phyloP scores from a whole-genome alignment of 768 basidiomycete genomes.

The Rhodotorula taiwanensis region DNA sequence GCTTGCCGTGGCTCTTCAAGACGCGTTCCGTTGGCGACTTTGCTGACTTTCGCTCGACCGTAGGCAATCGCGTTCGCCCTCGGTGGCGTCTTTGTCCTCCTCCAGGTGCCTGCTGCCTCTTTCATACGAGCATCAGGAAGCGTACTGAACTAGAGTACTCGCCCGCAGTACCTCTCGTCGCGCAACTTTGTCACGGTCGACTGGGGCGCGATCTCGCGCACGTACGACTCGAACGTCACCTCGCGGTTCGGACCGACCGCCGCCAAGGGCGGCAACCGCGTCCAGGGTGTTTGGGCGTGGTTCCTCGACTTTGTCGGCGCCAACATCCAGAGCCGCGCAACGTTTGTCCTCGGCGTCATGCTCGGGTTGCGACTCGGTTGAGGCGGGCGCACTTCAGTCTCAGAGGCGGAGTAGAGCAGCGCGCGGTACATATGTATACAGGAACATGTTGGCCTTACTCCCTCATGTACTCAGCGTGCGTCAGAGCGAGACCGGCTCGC shows the following conservation, averaged over 20 bases:
- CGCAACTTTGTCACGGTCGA: conserved; percentile 66
- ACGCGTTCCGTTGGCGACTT: not conserved
- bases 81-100: conserved; percentile 82
- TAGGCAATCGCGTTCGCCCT: conserved; percentile 72
- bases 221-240: conserved; percentile 72
- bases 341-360: conserved; percentile 74
- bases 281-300: conserved; percentile 58
- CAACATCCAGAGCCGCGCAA: conserved; percentile 84
- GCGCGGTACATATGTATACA: no score
- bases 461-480: no score
- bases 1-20: not conserved
- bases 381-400: no score
- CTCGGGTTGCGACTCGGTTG: conserved; percentile 66
- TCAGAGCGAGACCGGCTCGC: no score
- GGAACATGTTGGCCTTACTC: no score
- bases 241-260: conserved; percentile 53
- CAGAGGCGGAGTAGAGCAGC: no score
- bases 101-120: conserved; percentile 59
- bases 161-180: conserved; percentile 67
- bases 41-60: not conserved
- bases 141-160: no score
- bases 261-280: conserved; percentile 56
- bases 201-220: conserved; percentile 60
- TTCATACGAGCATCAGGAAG: no score
- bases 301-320: conserved; percentile 70